A percentile compares a stretch with the other conserved stretches of the same genome.
Conservation (phyloP, 1,284 basidiomycete species). For the Athelia psychrophila region DNA sequence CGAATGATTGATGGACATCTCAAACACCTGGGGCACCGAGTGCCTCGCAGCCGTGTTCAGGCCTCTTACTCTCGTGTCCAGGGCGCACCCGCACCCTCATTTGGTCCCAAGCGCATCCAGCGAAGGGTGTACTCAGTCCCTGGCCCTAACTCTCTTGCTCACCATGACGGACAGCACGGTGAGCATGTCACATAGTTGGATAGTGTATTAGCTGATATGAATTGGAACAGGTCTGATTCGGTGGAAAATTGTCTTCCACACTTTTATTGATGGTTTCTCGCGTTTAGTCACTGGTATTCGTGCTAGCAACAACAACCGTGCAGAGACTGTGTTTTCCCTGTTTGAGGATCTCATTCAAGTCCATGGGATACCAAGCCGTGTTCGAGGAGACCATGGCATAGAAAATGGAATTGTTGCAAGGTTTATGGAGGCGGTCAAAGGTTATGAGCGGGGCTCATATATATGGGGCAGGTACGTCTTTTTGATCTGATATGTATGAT, state of each 20-base stretch:
- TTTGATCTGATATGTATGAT: background rate
- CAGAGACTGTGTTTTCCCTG: slow-evolving; percentile 24
- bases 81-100: slow-evolving; percentile 8
- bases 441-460: background rate
- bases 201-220: slow-evolving; percentile 2
- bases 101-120: slow-evolving; percentile 11
- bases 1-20: slow-evolving; percentile 19
- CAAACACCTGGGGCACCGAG: slow-evolving; percentile 9
- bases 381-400: slow-evolving; percentile 30
- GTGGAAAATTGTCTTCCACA: slow-evolving; percentile 36
- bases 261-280: slow-evolving; percentile 34
- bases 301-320: slow-evolving; percentile 26
- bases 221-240: slow-evolving; percentile 15
- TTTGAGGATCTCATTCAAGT: slow-evolving; percentile 18
- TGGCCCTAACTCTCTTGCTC: slow-evolving; percentile 29
- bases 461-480: slow-evolving; percentile 18
- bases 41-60: slow-evolving; percentile 12
- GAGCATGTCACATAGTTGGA: background rate
- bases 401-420: slow-evolving; percentile 30
- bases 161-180: slow-evolving; percentile 33
- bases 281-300: slow-evolving; percentile 27
- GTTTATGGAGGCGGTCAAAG: slow-evolving; percentile 9
- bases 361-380: slow-evolving; percentile 23
- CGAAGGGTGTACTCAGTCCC: slow-evolving; percentile 21
- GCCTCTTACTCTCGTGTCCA: slow-evolving; percentile 12